Evolutionary conservation across 306 rosid genomes (phyloP).

Genomic region (Ziziphus jujuba): DNA sequence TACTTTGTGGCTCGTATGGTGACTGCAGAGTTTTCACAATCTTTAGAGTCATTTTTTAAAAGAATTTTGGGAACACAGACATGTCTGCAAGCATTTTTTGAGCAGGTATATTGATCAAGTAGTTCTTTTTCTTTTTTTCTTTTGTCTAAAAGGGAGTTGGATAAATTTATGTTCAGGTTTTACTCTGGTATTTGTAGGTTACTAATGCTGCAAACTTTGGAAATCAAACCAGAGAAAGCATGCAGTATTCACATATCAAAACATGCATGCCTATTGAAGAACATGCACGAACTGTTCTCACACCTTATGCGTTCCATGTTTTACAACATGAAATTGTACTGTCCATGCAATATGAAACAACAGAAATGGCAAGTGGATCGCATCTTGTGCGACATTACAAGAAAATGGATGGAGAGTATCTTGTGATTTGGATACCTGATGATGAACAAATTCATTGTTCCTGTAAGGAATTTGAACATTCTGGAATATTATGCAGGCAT

Average conservation of each 20-base stretch:
- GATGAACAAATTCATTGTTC: slow-evolving; percentile 57
- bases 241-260: slow-evolving; percentile 42
- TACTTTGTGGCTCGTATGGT: slow-evolving; percentile 56
- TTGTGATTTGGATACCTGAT: slow-evolving; percentile 52
- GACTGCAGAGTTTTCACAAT: slow-evolving; percentile 50
- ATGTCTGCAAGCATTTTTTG: slow-evolving; percentile 55
- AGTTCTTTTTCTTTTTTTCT: not conserved
- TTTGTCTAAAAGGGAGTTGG: not conserved
- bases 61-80: slow-evolving; percentile 42
- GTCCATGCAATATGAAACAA: slow-evolving; percentile 46
- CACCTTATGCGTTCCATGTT: slow-evolving; percentile 58
- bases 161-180: not conserved
- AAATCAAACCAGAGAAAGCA: slow-evolving; percentile 36
- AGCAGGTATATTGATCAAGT: slow-evolving; percentile 41
- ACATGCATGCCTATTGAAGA: slow-evolving; percentile 73
- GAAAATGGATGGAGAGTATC: slow-evolving; percentile 56
- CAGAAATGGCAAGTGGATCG: slow-evolving; percentile 57
- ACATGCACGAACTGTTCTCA: slow-evolving; percentile 52
- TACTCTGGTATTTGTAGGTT: slow-evolving; percentile 35
- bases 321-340: slow-evolving; percentile 50
- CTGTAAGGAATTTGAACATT: slow-evolving; percentile 67
- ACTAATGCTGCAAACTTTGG: slow-evolving; percentile 30
- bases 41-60: slow-evolving; percentile 46
- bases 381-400: slow-evolving; percentile 54
- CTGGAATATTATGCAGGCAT: slow-evolving; percentile 65